These are phyloP conservation scores for Cyclotella atomus DNA, from an alignment of 108 stramenopile species.

Conservation along the genomic window DNA sequence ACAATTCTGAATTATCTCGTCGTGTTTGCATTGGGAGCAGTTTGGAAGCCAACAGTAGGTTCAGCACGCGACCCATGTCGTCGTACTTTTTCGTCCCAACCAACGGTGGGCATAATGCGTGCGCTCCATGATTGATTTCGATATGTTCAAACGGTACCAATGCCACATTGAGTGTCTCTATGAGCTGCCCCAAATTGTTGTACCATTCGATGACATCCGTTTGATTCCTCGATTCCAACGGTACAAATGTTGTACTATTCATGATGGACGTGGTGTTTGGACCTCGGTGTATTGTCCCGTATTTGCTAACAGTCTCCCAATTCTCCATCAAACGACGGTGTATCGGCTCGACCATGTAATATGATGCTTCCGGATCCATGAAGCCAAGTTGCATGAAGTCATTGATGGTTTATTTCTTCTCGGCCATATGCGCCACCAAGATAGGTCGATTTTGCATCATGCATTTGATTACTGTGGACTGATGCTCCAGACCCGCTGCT, in stretches of 20 bases:
- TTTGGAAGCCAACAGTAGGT: not conserved
- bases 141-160: not conserved
- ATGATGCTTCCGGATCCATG: not conserved
- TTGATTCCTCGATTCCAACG: not conserved
- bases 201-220: not conserved
- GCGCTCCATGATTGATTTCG: not conserved
- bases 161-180: not conserved
- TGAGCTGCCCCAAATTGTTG: not conserved
- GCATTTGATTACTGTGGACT: too few relatives aligned
- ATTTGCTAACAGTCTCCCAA: not conserved
- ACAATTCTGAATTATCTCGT: not conserved
- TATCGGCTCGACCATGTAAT: not conserved
- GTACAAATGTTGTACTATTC: not conserved
- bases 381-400: not conserved
- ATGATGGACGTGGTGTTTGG: not conserved
- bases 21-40: not conserved
- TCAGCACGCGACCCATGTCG: not conserved
- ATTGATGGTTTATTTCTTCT: too few relatives aligned
- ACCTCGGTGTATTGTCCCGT: not conserved
- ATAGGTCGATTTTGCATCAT: too few relatives aligned
- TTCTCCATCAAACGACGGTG: not conserved
- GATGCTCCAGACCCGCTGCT: too few relatives aligned
- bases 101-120: not conserved
- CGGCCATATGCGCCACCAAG: too few relatives aligned
- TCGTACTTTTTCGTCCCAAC: not conserved